A percentile compares a stretch with the other conserved stretches of the same genome.
phyloP scores from a whole-genome alignment of 306 rosid genomes.

The Vicia villosa region DNA sequence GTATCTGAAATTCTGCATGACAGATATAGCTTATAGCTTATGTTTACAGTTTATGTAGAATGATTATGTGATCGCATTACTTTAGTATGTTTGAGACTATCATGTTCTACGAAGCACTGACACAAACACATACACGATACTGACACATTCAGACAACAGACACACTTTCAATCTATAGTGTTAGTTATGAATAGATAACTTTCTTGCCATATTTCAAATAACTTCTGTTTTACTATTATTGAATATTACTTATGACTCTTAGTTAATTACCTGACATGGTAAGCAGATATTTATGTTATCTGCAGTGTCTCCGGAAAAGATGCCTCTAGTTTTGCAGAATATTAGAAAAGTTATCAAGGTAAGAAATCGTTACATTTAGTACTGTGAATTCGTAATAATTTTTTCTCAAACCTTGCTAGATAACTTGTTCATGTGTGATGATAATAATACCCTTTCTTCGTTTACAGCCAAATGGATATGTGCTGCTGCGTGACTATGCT shows the following conservation, averaged over 20 bases:
- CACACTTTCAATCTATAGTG: background rate
- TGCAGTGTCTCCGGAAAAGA: conserved; percentile 97
- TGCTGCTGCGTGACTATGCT: conserved; percentile 89
- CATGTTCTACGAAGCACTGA: background rate
- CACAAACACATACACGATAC: background rate
- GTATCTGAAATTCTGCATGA: conserved; percentile 49
- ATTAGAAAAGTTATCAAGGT: conserved; percentile 77
- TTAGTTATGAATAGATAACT: background rate
- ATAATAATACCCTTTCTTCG: conserved; percentile 33
- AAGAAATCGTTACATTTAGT: conserved; percentile 21
- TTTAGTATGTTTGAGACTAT: conserved; percentile 21
- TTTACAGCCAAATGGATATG: conserved; percentile 72
- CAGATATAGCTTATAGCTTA: conserved; percentile 9
- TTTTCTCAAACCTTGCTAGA: conserved; percentile 28
- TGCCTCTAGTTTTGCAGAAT: conserved; percentile 77
- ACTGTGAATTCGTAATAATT: conserved; percentile 3
- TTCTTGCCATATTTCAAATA: conserved; percentile 25
- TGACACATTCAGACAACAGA: background rate
- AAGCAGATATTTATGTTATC: conserved; percentile 94
- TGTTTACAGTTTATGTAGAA: conserved; percentile 25
- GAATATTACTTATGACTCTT: conserved; percentile 23
- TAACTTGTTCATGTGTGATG: conserved; percentile 33
- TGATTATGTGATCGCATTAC: conserved; percentile 17
- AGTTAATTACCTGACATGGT: conserved; percentile 68
- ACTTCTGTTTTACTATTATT: conserved; percentile 35